Percentiles rank a stretch among this genome's conserved stretches.
Conservation (phyloP, 345 rosid genomes). For the Brassica nigra region DNA sequence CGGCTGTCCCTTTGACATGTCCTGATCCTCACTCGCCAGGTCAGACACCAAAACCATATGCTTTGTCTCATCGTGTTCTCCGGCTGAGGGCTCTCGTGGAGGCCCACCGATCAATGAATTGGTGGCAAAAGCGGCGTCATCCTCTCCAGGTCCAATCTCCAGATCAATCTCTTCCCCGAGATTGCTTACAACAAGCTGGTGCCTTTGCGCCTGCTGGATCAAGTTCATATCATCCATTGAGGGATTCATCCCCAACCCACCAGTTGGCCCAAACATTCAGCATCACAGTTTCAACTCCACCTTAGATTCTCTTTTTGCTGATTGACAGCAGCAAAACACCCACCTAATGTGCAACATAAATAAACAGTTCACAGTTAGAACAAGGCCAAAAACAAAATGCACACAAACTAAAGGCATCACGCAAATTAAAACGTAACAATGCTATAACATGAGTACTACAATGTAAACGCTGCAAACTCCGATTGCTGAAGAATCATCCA, state of each 20-base stretch:
- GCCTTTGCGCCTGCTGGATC: conserved; percentile 96
- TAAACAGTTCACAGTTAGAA: background rate
- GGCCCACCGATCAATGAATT: conserved; percentile 69
- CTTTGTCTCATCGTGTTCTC: conserved; percentile 82
- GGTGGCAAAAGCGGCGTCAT: conserved; percentile 78
- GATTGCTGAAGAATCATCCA: conserved; percentile 7
- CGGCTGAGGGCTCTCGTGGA: conserved; percentile 68
- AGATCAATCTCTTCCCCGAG: conserved; percentile 97
- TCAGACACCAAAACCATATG: conserved; percentile 76
- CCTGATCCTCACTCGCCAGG: conserved; percentile 65
- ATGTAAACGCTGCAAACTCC: background rate
- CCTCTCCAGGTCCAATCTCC: conserved; percentile 95
- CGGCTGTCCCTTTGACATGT: conserved; percentile 66
- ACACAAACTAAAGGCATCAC: conserved; percentile 12
- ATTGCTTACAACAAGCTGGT: conserved; percentile 87
- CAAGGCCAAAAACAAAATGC: background rate
- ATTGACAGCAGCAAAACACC: conserved; percentile 27
- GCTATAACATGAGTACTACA: too few species aligned
- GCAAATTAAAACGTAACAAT: background rate
- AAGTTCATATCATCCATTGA: conserved; percentile 94
- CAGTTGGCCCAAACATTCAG: conserved; percentile 85
- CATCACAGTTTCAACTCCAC: conserved; percentile 64
- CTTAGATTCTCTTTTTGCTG: conserved; percentile 34
- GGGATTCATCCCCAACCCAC: conserved; percentile 88
- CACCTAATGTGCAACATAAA: conserved; percentile 27